Conservation (phyloP, 192 early-diverging fungal species). For the Hyaloraphidium curvatum region DNA sequence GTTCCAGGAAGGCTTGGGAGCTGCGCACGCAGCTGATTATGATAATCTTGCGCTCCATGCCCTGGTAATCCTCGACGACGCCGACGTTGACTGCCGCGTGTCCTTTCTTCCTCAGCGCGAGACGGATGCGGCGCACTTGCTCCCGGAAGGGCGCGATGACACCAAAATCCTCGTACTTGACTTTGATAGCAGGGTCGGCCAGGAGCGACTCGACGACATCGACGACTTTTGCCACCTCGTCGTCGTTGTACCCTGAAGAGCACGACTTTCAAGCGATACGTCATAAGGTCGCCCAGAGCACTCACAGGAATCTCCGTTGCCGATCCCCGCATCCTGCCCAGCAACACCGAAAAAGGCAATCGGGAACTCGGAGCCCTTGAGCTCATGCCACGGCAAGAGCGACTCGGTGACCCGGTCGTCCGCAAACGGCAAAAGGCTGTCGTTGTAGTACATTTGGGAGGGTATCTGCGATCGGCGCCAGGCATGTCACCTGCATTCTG, state of each 20-base stretch:
- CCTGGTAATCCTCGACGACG: slow-evolving; percentile 29
- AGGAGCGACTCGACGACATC: slow-evolving; percentile 18
- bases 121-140: slow-evolving; percentile 25
- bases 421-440: slow-evolving; percentile 19
- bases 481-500: neutral
- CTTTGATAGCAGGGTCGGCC: slow-evolving; percentile 4
- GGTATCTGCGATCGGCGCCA: slow-evolving; percentile 16
- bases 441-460: slow-evolving; percentile 25
- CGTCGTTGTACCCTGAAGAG: slow-evolving; percentile 32
- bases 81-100: slow-evolving; percentile 18
- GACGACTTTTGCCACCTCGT: slow-evolving; percentile 21
- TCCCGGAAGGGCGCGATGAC: slow-evolving; percentile 33
- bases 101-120: slow-evolving; percentile 13
- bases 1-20: slow-evolving; percentile 13
- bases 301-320: slow-evolving; percentile 16
- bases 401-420: slow-evolving; percentile 10
- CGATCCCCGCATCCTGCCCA: slow-evolving; percentile 19
- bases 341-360: slow-evolving; percentile 25
- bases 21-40: slow-evolving; percentile 25
- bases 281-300: too few relatives aligned
- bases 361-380: slow-evolving; percentile 26
- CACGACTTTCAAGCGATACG: too few relatives aligned
- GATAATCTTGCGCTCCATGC: slow-evolving; percentile 27
- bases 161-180: slow-evolving; percentile 24
- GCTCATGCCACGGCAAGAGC: slow-evolving; percentile 12